Base-by-base conservation (phyloP, 2,329 filamentous ascomycete genomes). In the Trichoderma sp. region DNA sequence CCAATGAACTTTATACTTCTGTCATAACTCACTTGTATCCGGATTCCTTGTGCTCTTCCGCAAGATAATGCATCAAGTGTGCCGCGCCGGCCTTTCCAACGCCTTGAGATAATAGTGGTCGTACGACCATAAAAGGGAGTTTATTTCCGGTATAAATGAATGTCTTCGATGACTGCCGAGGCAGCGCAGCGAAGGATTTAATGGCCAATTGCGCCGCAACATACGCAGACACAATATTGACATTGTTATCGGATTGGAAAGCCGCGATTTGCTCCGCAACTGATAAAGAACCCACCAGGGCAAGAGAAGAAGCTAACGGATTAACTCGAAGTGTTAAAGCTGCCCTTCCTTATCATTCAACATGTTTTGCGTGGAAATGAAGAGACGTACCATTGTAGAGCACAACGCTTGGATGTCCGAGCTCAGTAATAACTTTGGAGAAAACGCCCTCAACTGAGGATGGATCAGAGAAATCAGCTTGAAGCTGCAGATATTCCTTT, bases 51-150 rank as follows among this genome's bases (percentile, higher is more conserved):
- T 61, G 6, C 18, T 61, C 72, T 18, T 71, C 70, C 1, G 79
- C 75, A 26, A 82, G 79, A 7, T 70, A 69, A 69, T 60, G 66
- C 5, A 76, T 71, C 61, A 76, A 72, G 75, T 79, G 70, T 43
- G 69, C 52, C 59, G 75, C 75, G 2, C 78, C 81, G 1, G 79
- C 75, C 71, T 84, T 84, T 0, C 81, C 81, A 21, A 80, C 70
- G 0, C 83, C 83, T 6, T 78, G 70, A 24, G 73, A 74, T 43
- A 83, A 46, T n/a, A 82, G 73, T 6, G 68, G 59, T 1, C 76
- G 72, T 2, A 82, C 69, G 6, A 77, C n/a, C 59, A 61, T 51
- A 18, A 61, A 61, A 8, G 28, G 59, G 2, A 49, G 59, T 24
- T 34, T 61, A 21, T 61, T 61, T 13, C 59, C 59, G 6, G 59